phyloP scores from a whole-genome alignment of 768 basidiomycete genomes.

The Nidularia sp. region DNA sequence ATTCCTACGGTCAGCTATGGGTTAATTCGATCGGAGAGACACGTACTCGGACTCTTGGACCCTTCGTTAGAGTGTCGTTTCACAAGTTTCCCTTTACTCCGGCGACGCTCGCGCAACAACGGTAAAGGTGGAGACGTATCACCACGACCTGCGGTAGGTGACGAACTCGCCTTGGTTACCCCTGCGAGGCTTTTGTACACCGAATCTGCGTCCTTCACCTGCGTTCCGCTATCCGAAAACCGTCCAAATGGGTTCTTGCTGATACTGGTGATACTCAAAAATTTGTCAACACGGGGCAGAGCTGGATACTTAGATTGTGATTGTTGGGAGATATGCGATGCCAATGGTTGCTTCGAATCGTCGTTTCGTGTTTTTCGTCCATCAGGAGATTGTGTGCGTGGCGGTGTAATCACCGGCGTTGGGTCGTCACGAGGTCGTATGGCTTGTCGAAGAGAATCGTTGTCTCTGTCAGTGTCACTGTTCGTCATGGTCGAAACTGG shows the following conservation, averaged over 20 bases:
- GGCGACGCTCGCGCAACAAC: not conserved
- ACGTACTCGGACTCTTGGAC: not conserved
- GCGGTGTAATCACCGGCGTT: not conserved
- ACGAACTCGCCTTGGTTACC: not conserved
- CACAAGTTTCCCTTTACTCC: not conserved
- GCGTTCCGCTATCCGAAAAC: not conserved
- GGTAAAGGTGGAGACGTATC: not conserved
- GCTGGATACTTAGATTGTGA: constrained; percentile 2
- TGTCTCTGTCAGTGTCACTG: constrained; percentile 4
- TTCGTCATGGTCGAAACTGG: not conserved
- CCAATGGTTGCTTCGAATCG: not conserved
- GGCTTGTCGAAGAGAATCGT: constrained; percentile 5
- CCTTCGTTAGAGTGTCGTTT: not conserved
- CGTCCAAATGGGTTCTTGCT: constrained; percentile 7
- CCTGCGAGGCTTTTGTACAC: not conserved
- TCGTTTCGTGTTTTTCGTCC: constrained; percentile 3
- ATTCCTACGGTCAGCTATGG: not conserved
- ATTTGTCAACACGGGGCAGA: constrained; percentile 8
- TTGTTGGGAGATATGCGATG: constrained; percentile 4
- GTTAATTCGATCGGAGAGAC: not conserved
- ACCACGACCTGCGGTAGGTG: not conserved
- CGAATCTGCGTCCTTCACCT: too few relatives aligned
- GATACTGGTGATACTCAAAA: constrained; percentile 11
- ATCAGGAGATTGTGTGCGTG: constrained; percentile 1
- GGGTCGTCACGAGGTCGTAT: not conserved